Percentiles rank a stretch among this genome's conserved stretches.
Conservation (phyloP, 2,329 filamentous ascomycete genomes). For the Fusarium xylarioides region DNA sequence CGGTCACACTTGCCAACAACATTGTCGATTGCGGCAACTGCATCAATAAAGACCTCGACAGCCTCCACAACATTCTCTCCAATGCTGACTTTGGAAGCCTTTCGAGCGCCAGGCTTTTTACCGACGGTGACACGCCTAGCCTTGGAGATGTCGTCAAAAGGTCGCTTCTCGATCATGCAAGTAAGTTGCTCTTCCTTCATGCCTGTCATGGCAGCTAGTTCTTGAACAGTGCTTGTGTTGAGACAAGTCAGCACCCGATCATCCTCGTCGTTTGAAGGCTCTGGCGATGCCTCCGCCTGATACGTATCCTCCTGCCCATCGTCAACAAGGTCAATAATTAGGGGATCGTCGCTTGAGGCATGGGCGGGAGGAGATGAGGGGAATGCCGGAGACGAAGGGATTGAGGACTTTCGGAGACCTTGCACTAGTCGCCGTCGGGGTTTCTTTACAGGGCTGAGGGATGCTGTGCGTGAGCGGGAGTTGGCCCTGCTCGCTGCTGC, state of each 20-base stretch:
- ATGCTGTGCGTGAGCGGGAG: slow-evolving; percentile 26
- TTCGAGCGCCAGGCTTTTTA: slow-evolving; percentile 58
- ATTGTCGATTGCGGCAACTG: slow-evolving; percentile 84
- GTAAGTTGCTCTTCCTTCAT: slow-evolving; percentile 75
- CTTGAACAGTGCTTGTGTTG: slow-evolving; percentile 78
- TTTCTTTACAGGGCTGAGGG: slow-evolving; percentile 46
- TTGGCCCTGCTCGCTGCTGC: slow-evolving; percentile 12
- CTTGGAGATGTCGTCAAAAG: slow-evolving; percentile 73
- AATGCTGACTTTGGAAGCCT: slow-evolving; percentile 57
- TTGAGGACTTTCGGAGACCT: slow-evolving; percentile 44
- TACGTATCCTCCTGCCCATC: slow-evolving; percentile 56
- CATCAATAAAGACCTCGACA: slow-evolving; percentile 76
- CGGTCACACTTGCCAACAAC: slow-evolving; percentile 80
- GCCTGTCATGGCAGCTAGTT: slow-evolving; percentile 83
- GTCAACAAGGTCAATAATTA: slow-evolving; percentile 49
- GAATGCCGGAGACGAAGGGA: slow-evolving; percentile 36
- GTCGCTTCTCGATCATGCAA: slow-evolving; percentile 75
- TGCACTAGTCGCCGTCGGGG: slow-evolving; percentile 50
- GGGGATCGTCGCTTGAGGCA: slow-evolving; percentile 48
- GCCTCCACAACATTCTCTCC: slow-evolving; percentile 63
- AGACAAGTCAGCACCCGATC: slow-evolving; percentile 77
- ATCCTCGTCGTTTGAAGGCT: slow-evolving; percentile 45
- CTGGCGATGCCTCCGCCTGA: slow-evolving; percentile 48
- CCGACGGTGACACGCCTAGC: slow-evolving; percentile 70
- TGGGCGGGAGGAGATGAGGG: slow-evolving; percentile 33